A percentile compares a stretch with the other conserved stretches of the same genome.
Conservation (phyloP, 345 rosid genomes). For the Raphanus raphanistrum region DNA sequence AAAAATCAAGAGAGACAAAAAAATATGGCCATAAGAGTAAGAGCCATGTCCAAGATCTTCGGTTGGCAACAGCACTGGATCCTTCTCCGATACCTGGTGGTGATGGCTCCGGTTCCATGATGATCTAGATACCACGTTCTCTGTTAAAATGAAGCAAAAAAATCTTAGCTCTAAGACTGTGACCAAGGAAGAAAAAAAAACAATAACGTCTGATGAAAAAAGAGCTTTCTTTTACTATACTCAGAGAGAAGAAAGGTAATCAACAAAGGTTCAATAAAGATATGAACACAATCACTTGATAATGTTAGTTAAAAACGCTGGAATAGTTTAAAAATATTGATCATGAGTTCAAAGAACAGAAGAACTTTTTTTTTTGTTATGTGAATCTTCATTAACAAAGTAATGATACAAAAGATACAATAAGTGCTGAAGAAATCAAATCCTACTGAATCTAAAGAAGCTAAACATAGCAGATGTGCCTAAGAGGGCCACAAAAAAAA, state of each 20-base stretch:
- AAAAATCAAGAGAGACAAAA: background rate
- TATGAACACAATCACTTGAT: too few relatives aligned
- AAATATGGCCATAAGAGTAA: too few relatives aligned
- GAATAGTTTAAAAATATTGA: too few relatives aligned
- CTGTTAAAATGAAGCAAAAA: background rate
- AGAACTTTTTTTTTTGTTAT: background rate
- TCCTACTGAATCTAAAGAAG: background rate
- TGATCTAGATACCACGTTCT: background rate
- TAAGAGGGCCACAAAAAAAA: background rate
- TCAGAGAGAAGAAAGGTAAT: background rate
- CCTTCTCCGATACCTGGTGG: background rate
- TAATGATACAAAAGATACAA: background rate
- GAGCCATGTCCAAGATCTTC: background rate
- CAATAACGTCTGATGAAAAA: background rate
- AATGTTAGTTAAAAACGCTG: background rate
- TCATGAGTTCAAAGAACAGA: background rate
- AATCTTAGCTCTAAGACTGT: background rate
- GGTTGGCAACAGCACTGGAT: too few relatives aligned
- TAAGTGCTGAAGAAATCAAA: background rate
- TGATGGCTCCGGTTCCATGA: background rate
- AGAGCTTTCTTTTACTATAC: background rate
- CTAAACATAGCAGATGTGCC: background rate
- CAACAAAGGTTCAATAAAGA: background rate
- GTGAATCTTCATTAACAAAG: background rate
- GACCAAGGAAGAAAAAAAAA: background rate